Conservation (phyloP, 768 basidiomycete genomes). For the Pholiota microspora region DNA sequence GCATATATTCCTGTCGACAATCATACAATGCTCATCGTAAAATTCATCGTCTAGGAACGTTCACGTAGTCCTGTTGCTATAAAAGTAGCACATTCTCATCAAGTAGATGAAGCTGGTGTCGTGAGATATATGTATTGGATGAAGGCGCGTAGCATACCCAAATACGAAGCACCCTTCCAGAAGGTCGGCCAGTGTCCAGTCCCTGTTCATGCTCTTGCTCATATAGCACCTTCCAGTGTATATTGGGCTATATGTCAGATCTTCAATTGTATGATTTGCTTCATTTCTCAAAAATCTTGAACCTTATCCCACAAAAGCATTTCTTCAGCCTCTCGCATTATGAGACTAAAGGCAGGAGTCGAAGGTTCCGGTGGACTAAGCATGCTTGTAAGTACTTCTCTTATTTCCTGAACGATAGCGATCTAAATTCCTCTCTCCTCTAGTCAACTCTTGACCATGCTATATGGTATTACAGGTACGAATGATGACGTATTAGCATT, state of each 20-base stretch:
- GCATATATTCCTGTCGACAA: background rate
- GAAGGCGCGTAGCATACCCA: constrained; percentile 65
- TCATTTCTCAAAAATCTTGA: background rate
- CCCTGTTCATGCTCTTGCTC: background rate
- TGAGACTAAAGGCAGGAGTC: constrained; percentile 49
- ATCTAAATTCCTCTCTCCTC: background rate
- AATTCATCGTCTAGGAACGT: constrained; percentile 48
- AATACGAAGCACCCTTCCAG: constrained; percentile 71
- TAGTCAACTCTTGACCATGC: constrained; percentile 78
- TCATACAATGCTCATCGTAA: constrained; percentile 4
- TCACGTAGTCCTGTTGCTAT: constrained; percentile 66
- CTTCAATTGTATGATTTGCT: constrained; percentile 60
- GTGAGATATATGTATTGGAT: constrained; percentile 74
- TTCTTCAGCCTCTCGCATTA: constrained; percentile 46
- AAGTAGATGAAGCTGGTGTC: constrained; percentile 42
- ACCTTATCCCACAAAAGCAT: constrained; percentile 43
- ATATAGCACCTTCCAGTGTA: constrained; percentile 47
- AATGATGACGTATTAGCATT: background rate
- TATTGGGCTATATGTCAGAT: constrained; percentile 78
- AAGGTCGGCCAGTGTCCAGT: constrained; percentile 49
- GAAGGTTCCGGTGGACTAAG: constrained; percentile 48
- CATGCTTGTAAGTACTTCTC: constrained; percentile 55
- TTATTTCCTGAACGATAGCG: background rate
- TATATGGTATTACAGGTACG: constrained; percentile 77
- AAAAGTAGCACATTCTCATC: constrained; percentile 48